Evolutionary conservation across 306 rosid genomes (phyloP).

Genomic region (Rubus idaeus): DNA sequence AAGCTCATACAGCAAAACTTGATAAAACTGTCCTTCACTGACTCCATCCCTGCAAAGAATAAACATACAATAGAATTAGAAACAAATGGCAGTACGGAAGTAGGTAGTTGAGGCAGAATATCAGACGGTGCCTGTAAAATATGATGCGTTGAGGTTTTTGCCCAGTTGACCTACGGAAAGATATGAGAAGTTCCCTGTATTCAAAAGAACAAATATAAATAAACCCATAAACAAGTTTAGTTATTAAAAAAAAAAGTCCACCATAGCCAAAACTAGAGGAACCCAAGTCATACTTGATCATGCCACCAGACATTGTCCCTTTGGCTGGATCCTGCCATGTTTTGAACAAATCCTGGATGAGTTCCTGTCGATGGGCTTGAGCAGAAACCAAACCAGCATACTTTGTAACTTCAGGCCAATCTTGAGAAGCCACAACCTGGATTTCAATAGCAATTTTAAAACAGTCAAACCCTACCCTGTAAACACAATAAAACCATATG

Average conservation of each 20-base stretch:
- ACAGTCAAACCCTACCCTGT: background rate
- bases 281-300: slow-evolving; percentile 55
- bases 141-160: slow-evolving; percentile 93
- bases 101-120: background rate
- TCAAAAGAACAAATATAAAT: background rate
- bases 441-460: slow-evolving; percentile 9
- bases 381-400: slow-evolving; percentile 81
- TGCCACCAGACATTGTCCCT: slow-evolving; percentile 74
- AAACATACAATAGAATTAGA: background rate
- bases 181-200: slow-evolving; percentile 90
- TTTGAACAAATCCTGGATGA: slow-evolving; percentile 73
- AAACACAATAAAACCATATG: background rate
- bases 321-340: slow-evolving; percentile 73
- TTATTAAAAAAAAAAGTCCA: background rate
- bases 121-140: slow-evolving; percentile 63
- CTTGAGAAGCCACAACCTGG: slow-evolving; percentile 88
- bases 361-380: slow-evolving; percentile 78
- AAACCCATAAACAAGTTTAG: background rate
- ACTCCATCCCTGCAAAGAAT: slow-evolving; percentile 80
- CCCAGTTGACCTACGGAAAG: slow-evolving; percentile 96
- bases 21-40: slow-evolving; percentile 77
- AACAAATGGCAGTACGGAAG: background rate
- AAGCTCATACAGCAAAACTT: slow-evolving; percentile 68
- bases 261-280: background rate
- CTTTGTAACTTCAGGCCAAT: slow-evolving; percentile 85